These are phyloP conservation scores for Diaporthe sp. DNA, from an alignment of 2,329 filamentous ascomycete species.

Conservation along the genomic window DNA sequence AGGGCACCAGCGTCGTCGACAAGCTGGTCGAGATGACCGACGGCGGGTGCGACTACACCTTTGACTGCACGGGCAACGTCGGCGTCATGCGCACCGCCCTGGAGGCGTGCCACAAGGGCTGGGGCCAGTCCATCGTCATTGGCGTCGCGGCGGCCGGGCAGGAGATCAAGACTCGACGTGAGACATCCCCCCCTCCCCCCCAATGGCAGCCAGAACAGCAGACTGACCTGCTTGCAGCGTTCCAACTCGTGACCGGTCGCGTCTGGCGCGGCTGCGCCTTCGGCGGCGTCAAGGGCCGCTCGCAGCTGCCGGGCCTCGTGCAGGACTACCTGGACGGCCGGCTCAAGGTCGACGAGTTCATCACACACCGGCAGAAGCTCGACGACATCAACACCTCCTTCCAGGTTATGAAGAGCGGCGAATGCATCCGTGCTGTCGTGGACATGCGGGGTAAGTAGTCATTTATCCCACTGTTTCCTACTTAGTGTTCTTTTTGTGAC, in stretches of 20 bases:
- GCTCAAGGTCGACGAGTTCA: conserved; percentile 99
- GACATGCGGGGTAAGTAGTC: conserved; percentile 63
- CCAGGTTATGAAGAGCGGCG: conserved; percentile 93
- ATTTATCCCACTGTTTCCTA: conserved; percentile 8
- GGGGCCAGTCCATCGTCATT: conserved; percentile 98
- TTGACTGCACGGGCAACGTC: conserved; percentile 98
- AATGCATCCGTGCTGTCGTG: conserved; percentile 97
- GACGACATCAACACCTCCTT: conserved; percentile 89
- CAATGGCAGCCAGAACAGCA: not conserved
- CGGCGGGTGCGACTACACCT: conserved; percentile 98
- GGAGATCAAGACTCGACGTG: conserved; percentile 94
- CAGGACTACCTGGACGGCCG: conserved; percentile 89
- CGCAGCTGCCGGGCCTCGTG: conserved; percentile 89
- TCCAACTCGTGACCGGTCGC: conserved; percentile 98
- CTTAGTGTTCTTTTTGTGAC: not conserved
- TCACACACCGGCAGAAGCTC: conserved; percentile 92
- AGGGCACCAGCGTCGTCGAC: conserved; percentile 86
- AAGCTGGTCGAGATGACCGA: conserved; percentile 98
- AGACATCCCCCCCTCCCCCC: conserved; percentile 57
- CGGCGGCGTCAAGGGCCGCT: conserved; percentile 96
- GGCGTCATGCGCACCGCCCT: conserved; percentile 95
- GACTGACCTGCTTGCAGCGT: conserved; percentile 69
- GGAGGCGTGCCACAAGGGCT: conserved; percentile 99
- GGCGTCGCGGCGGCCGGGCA: conserved; percentile 96
- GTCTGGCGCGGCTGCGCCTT: conserved; percentile 99